Conservation (phyloP, 179 eudicot genomes). For the Carnegiea gigantea region DNA sequence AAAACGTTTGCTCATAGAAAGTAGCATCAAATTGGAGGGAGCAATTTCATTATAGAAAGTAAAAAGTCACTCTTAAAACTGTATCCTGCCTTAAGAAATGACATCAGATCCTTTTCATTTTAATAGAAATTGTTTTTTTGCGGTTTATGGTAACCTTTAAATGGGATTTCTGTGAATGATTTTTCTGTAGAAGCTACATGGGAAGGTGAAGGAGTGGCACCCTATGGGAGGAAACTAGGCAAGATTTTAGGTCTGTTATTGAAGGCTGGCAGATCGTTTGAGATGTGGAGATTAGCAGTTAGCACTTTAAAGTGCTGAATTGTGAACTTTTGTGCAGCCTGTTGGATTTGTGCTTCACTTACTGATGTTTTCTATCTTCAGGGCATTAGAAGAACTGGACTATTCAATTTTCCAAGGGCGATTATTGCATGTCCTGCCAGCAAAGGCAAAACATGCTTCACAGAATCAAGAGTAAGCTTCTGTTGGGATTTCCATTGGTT, state of each 20-base stretch:
- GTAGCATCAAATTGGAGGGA: background rate
- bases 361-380: slow-evolving; percentile 27
- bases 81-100: background rate
- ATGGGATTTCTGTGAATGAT: background rate
- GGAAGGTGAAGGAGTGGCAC: background rate
- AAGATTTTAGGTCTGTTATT: background rate
- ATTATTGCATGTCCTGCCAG: slow-evolving; percentile 76
- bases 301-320: background rate
- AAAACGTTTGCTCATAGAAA: background rate
- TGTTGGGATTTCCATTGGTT: slow-evolving; percentile 10
- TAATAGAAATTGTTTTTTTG: background rate
- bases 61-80: background rate
- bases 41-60: background rate
- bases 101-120: background rate
- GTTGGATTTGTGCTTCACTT: background rate
- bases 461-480: slow-evolving; percentile 62
- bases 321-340: background rate
- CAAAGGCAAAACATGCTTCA: slow-evolving; percentile 51
- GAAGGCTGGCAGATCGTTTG: background rate
- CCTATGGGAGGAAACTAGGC: background rate
- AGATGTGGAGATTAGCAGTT: background rate
- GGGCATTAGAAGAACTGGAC: slow-evolving; percentile 86
- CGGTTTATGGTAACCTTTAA: background rate
- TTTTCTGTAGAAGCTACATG: background rate
- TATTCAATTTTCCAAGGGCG: slow-evolving; percentile 86